These are phyloP conservation scores for Herpetospermum pedunculosum DNA, from an alignment of 306 rosid genomes.

Conservation along the genomic window DNA sequence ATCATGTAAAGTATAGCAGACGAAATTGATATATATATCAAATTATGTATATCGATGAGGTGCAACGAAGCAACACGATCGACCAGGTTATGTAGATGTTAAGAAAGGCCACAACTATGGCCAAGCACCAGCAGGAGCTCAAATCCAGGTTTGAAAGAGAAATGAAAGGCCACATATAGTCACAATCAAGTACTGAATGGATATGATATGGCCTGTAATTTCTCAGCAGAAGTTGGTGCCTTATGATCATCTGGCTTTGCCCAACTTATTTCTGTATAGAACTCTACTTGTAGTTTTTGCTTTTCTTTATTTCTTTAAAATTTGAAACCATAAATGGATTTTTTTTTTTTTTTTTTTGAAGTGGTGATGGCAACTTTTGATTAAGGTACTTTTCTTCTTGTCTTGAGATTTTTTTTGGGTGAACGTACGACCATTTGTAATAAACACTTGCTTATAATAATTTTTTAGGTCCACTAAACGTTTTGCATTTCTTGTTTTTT, in stretches of 20 bases:
- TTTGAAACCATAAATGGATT: not conserved
- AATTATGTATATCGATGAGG: not conserved
- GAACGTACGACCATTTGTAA: not conserved
- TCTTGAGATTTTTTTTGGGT: not conserved
- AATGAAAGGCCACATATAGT: not conserved
- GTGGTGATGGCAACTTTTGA: not conserved
- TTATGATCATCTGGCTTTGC: not conserved
- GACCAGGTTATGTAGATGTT: not conserved
- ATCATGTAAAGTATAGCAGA: not conserved
- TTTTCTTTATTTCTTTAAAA: not conserved
- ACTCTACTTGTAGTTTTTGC: not conserved
- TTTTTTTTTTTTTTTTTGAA: no score
- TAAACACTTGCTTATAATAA: not conserved
- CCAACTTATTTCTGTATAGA: not conserved
- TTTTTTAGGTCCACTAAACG: not conserved
- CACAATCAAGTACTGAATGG: not conserved
- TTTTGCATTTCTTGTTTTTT: no score
- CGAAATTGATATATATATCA: not conserved
- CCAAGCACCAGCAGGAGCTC: not conserved
- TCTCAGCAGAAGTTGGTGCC: not conserved
- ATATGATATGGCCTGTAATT: not conserved
- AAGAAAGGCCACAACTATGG: not conserved
- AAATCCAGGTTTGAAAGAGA: not conserved
- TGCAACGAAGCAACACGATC: no score
- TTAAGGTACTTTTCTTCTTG: not conserved